Evolutionary conservation across 805 yeast genomes (phyloP), one percentile per base, ranked within the genome.

Genomic region (Zygoascus biomembranicola): DNA sequence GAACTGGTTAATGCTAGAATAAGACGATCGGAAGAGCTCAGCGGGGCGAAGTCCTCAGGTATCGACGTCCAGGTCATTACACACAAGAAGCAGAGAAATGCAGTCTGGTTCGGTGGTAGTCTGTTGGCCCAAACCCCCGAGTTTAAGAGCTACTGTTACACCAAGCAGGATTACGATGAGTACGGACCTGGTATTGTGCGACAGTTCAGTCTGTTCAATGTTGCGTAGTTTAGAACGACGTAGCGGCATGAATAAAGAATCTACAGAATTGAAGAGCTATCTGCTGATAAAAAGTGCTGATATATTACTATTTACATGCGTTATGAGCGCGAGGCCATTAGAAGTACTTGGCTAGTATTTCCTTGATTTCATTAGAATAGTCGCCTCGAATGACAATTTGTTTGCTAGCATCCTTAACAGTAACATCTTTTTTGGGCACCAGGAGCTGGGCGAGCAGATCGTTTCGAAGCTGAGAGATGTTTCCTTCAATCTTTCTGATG

Each of bases 21-120:
- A 57, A 81, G 83, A 52, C 77, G 77, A 56, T 84, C 90, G 67
- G 99, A 94, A 72, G 75, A 76, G 63, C 73, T 84, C 56, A 81
- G 90, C 63, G 83, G 83, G 42, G 74, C 81, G 14, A 85, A 85
- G 53, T 84, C 95, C 26, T 85, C 95, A 32, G 99, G 99, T 69
- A 95, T 94, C 50, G 95, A 90, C 54, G 99, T 94, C 53, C 95
- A 88, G 73, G 99, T 94, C 57, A 90, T 94, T 60, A 82, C 95
- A 31, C 99, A 94, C 74, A 90, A 92, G 76, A 87, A 94, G 73
- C 99, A 94, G 75, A 81, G 97, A 69, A 89, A 94, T 66, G 99
- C 99, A 2, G 99, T 94, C 55, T 94, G 99, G 99, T 94, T 92
- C 68, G 99, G 99, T 63, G 99, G 99, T 61, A 87, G 96, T 19